phyloP scores from a whole-genome alignment of 352 stramenopile genomes.

The Blastocystis sp. region DNA sequence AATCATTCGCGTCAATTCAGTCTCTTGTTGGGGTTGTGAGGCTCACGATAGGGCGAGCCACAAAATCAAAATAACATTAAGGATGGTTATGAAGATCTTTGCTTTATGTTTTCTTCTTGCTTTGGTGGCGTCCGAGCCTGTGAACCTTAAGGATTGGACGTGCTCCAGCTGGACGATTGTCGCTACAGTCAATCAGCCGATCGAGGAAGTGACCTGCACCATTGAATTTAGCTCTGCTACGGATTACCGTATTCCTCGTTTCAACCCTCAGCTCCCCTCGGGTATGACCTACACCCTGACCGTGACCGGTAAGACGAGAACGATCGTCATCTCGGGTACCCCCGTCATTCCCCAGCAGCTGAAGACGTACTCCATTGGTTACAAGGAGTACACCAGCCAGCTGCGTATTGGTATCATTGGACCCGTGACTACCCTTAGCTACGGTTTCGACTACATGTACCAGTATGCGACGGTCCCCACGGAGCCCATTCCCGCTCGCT shows the following conservation, averaged over 20 bases:
- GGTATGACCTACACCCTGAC: slow-evolving; percentile 2
- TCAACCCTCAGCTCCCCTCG: slow-evolving; percentile 50
- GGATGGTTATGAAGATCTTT: too few species aligned
- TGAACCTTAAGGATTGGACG: slow-evolving; percentile 46
- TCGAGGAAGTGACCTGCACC: slow-evolving; percentile 8
- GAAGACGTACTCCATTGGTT: slow-evolving; percentile 51
- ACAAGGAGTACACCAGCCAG: slow-evolving; percentile 56
- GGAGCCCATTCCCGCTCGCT: slow-evolving; percentile 53
- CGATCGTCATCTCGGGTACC: slow-evolving; percentile 56
- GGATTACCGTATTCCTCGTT: slow-evolving; percentile 12
- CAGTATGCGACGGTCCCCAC: slow-evolving; percentile 50
- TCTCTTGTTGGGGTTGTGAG: not conserved
- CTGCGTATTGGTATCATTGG: slow-evolving; percentile 67
- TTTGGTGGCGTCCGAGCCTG: not conserved
- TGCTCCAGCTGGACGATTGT: slow-evolving; percentile 41
- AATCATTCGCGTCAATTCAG: not conserved
- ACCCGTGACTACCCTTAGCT: slow-evolving; percentile 28
- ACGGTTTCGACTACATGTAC: slow-evolving; percentile 64
- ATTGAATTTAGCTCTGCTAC: not conserved
- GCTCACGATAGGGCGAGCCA: too few species aligned
- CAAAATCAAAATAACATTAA: too few species aligned
- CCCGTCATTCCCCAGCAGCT: slow-evolving; percentile 50
- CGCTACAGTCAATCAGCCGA: slow-evolving; percentile 30
- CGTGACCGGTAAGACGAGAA: not conserved
- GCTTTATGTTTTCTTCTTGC: too few species aligned